Base-by-base conservation (phyloP, 1,284 basidiomycete species). In the Vanrija humicola region DNA sequence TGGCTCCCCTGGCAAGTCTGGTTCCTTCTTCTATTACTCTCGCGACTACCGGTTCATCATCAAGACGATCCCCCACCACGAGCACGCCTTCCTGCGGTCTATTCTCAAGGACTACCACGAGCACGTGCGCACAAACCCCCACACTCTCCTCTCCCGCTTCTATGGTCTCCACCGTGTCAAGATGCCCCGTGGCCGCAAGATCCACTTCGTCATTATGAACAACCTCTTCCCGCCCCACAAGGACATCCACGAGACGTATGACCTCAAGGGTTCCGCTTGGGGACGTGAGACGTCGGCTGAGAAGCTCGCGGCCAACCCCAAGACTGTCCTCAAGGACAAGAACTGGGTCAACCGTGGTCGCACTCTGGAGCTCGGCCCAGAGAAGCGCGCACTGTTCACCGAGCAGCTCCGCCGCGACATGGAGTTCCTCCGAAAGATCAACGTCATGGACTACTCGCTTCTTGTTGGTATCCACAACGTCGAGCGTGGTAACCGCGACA, bases 171-270 rank as follows among this genome's bases (percentile, higher is more conserved):
- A 98, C 69, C 88, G 95, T 52, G 95, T 98, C 64, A 98, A 98
- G 78, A 83, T 98, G 5, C 95, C 95, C 0, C 83, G 84, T 21
- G 95, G 95, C 0, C 82, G 83, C 50, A 98, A 98, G 80, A 98
- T 98, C 54, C 95, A 98, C 76, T 98, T 98, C 73, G 92, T 98
- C 54, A 96, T 98, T 78, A 98, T 98, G 94, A 98, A 98, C 81
- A 98, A 98, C 74, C 82, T 98, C 44, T 98, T 98, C 79, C 95
- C 95, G 0, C 89, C 95, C 0, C 95, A 98, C 78, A 86, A 91
- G 64, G 96, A 98, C 74, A 84, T 98, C 46, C 95, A 98, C 78
- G 95, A 98, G 80, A 96, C 94, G 34, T 98, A 90, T 73, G 95
- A 98, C 74, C 81, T 98, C 62, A 98, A 98, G 73, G 95, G 95